Base-by-base conservation (phyloP, 75 land plant genomes). In the Pinus taeda region DNA sequence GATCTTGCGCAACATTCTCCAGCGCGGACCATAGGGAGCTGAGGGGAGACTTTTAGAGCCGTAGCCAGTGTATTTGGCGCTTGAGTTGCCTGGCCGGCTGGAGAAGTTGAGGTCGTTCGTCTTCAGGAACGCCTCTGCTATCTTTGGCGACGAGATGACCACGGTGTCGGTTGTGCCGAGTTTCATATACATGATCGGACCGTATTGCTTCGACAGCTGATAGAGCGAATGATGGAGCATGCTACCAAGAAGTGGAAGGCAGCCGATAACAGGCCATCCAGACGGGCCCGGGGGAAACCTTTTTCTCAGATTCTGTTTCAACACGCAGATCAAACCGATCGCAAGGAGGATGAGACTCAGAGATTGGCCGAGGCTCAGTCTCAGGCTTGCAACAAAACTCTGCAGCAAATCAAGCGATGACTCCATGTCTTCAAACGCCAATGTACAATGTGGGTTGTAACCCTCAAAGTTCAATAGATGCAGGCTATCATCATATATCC, bases 191-290 rank as follows among this genome's bases (percentile, higher is more conserved):
- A 91, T 75, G 79, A 93, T 75, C 8, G 94, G 94, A 6, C 96
- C 96, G 82, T 91, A 83, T 58, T 57, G 45, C 37, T 74, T 73
- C 12, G 95, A 81, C 73, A 93, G 56, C 42, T 76, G 62, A 4
- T 87, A 86, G 9, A 93, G 71, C 30, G 85, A 65, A 21, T 89
- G 90, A 83, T 91, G 94, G 5, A 92, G 96, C 55, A 78, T 76
- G 1, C 77, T 66, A 24, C 96, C 96, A 21, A 93, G 75, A 26
- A 90, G 89, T 12, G 89, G 92, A 12, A 93, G 81, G 89, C 88
- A 87, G 29, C 96, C 96, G 13, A 91, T 49, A 0, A 93, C 59
- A 12, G 96, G 96, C 88, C 86, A 92, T 29, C 84, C 87, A 17
- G 73, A 76, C 5, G 96, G 96, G 11, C 94, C 94, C 0, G 96